phyloP scores from a whole-genome alignment of 352 stramenopile species.

The Paralagenidium karlingii region DNA sequence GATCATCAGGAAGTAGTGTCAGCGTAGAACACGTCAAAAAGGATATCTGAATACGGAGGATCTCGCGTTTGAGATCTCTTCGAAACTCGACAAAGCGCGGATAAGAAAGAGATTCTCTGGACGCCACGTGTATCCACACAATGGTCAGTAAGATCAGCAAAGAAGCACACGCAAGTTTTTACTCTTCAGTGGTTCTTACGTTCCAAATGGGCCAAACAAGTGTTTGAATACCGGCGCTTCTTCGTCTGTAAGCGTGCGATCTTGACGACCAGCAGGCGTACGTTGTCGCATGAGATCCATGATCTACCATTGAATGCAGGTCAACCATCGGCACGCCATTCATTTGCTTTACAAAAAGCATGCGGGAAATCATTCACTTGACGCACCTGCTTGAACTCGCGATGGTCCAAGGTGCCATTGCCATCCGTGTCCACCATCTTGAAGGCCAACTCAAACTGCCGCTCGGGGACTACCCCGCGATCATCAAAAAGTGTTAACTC shows the following conservation, averaged over 20 bases:
- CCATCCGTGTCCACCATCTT: constrained; percentile 83
- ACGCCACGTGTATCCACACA: too few species aligned
- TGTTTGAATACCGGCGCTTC: constrained; percentile 77
- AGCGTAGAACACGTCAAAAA: constrained; percentile 11
- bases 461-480: constrained; percentile 42
- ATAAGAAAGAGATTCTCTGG: constrained; percentile 64
- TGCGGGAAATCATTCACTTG: background rate
- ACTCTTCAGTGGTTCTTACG: constrained; percentile 11
- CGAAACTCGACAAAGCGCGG: constrained; percentile 71
- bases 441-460: constrained; percentile 81
- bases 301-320: constrained; percentile 23
- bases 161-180: background rate
- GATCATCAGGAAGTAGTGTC: background rate
- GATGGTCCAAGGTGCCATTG: constrained; percentile 67
- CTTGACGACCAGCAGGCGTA: constrained; percentile 65
- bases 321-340: background rate
- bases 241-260: constrained; percentile 63
- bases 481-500: background rate
- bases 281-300: constrained; percentile 73
- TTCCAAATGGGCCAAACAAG: constrained; percentile 69
- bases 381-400: constrained; percentile 73
- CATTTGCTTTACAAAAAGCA: background rate
- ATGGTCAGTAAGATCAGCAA: too few species aligned
- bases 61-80: constrained; percentile 59
- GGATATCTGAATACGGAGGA: constrained; percentile 86